Conservation (phyloP, 768 basidiomycete species). For the Tricholoma furcatifolium region DNA sequence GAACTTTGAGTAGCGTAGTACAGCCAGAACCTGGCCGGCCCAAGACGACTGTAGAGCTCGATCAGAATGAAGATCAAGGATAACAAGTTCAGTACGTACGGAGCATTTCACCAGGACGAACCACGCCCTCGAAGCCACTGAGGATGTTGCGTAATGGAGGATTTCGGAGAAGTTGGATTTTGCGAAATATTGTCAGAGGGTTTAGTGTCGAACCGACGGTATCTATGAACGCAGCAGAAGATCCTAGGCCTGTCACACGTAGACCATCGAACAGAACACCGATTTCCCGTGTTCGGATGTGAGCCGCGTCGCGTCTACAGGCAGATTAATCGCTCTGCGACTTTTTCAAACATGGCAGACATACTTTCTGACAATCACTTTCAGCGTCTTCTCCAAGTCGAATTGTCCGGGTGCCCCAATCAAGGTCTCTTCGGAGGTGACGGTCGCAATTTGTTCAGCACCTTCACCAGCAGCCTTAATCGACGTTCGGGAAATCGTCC, state of each 20-base stretch:
- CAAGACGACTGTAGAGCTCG: conserved; percentile 59
- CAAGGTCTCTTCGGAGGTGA: conserved; percentile 24
- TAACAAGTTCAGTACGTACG: conserved; percentile 41
- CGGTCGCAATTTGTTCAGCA: conserved; percentile 6
- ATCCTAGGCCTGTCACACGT: conserved; percentile 57
- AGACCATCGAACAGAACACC: conserved; percentile 63
- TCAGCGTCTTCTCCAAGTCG: conserved; percentile 36
- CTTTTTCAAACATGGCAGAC: neutral
- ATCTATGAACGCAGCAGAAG: conserved; percentile 48
- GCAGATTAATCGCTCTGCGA: neutral
- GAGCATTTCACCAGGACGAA: conserved; percentile 76
- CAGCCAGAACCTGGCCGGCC: conserved; percentile 87
- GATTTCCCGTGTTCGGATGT: conserved; percentile 40
- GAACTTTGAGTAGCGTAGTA: conserved; percentile 76
- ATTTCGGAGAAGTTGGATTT: conserved; percentile 47
- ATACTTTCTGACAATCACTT: conserved; percentile 31
- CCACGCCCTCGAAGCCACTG: conserved; percentile 59
- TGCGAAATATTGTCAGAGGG: conserved; percentile 41
- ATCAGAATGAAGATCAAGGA: neutral
- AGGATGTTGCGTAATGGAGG: conserved; percentile 66
- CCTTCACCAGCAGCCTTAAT: neutral
- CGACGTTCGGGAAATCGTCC: conserved; percentile 32
- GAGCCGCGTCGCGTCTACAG: conserved; percentile 11
- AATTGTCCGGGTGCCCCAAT: conserved; percentile 24
- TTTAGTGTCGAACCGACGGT: conserved; percentile 68